Evolutionary conservation across 345 rosid genomes (phyloP).

Genomic region (Mercurialis annua): DNA sequence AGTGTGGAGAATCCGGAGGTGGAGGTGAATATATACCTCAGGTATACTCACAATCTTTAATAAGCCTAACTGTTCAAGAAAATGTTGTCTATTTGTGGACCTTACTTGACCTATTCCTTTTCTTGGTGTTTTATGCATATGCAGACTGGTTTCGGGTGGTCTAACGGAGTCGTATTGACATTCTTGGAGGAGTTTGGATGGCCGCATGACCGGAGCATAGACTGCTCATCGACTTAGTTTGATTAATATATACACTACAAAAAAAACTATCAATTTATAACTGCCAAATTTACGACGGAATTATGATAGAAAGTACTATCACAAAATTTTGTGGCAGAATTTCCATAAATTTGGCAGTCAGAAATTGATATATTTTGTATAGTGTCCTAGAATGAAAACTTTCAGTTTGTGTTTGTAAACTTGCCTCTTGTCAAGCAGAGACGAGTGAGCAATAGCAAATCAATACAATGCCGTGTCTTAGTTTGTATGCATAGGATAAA

Average conservation of each 20-base stretch:
- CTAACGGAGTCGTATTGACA: conserved; percentile 83
- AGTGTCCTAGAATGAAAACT: not conserved
- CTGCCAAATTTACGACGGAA: not conserved
- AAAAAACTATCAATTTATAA: not conserved
- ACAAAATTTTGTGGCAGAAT: too few species aligned
- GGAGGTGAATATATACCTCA: conserved; percentile 72
- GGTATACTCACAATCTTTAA: conserved; percentile 32
- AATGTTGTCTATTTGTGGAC: not conserved
- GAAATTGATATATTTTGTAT: not conserved
- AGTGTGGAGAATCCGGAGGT: conserved; percentile 59
- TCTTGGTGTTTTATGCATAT: conserved; percentile 4
- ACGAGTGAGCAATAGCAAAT: not conserved
- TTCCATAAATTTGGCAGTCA: too few species aligned
- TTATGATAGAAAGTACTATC: too few species aligned
- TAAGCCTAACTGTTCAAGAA: not conserved
- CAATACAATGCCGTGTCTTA: not conserved
- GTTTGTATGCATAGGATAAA: not conserved
- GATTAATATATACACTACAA: not conserved
- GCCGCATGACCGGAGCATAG: conserved; percentile 52
- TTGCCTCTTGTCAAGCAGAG: not conserved
- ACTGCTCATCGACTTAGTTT: conserved; percentile 22
- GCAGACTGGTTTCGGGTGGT: conserved; percentile 97
- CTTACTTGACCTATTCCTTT: not conserved
- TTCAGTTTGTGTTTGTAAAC: not conserved
- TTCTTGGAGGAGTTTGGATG: conserved; percentile 95